These are phyloP conservation scores for Cyberlindnera americana DNA, from an alignment of 805 yeast species.

Conservation along the genomic window DNA sequence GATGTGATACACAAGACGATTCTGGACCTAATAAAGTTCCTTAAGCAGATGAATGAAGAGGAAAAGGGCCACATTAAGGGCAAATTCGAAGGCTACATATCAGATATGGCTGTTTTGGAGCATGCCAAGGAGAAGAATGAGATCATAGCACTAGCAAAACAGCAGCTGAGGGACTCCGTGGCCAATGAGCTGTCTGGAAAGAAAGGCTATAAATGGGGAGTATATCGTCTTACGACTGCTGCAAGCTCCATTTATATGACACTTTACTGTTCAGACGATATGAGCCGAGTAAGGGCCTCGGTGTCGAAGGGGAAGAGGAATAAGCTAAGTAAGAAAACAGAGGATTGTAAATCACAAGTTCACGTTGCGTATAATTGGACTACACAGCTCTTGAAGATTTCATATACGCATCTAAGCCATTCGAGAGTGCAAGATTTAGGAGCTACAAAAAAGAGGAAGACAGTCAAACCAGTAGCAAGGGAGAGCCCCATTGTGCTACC, in stretches of 20 bases:
- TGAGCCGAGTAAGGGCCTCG: slow-evolving; percentile 5
- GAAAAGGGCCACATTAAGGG: neutral
- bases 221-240: slow-evolving; percentile 6
- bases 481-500: neutral
- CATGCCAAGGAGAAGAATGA: neutral
- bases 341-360: slow-evolving; percentile 9
- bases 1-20: no score
- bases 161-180: slow-evolving; percentile 1
- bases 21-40: neutral
- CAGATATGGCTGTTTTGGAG: neutral
- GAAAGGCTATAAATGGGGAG: slow-evolving; percentile 9
- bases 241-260: slow-evolving; percentile 8
- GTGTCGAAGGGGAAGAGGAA: slow-evolving; percentile 8
- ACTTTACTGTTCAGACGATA: slow-evolving; percentile 11
- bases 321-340: slow-evolving; percentile 6
- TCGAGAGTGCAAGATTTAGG: no score
- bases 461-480: neutral
- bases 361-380: slow-evolving; percentile 10
- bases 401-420: slow-evolving; percentile 7
- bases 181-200: neutral
- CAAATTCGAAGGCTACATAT: neutral
- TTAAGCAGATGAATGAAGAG: neutral
- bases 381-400: slow-evolving; percentile 3
- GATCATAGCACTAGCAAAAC: slow-evolving; percentile 1
- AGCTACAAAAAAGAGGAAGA: neutral